Evolutionary conservation across 78 protist species (phyloP).

Genomic region (Dictyostelium intermedium): DNA sequence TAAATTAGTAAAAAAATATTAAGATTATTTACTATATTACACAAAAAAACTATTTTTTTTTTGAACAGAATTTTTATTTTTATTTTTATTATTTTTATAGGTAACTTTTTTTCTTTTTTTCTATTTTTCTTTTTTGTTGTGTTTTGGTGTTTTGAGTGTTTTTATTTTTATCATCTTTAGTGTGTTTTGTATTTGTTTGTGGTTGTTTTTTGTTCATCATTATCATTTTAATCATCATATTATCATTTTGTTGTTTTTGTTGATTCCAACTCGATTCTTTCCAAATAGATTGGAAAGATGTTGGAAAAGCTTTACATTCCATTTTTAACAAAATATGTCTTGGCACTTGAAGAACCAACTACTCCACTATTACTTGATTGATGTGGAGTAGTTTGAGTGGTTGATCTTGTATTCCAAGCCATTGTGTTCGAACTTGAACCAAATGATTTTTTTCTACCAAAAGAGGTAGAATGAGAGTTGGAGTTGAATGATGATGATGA

Average conservation of each 20-base stretch:
- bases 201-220: not conserved
- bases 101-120: not conserved
- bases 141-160: not conserved
- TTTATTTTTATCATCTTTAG: not conserved
- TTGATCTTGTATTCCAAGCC: slow-evolving; percentile 9
- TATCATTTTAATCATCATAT: not conserved
- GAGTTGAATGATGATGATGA: not conserved
- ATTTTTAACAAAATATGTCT: not conserved
- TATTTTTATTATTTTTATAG: not conserved
- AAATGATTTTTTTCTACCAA: not conserved
- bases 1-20: no score
- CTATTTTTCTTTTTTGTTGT: not conserved
- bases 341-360: not conserved
- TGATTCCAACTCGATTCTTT: not conserved
- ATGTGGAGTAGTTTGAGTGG: not conserved
- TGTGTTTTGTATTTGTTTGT: not conserved
- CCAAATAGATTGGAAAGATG: slow-evolving; percentile 1
- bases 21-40: no score
- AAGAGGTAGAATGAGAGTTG: not conserved
- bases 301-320: slow-evolving; percentile 1
- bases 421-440: slow-evolving; percentile 15
- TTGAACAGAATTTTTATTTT: not conserved
- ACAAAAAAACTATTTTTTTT: not conserved
- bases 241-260: not conserved
- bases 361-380: not conserved